Base-by-base conservation (phyloP, 2,329 filamentous ascomycete species). In the Claviceps maximensis region DNA sequence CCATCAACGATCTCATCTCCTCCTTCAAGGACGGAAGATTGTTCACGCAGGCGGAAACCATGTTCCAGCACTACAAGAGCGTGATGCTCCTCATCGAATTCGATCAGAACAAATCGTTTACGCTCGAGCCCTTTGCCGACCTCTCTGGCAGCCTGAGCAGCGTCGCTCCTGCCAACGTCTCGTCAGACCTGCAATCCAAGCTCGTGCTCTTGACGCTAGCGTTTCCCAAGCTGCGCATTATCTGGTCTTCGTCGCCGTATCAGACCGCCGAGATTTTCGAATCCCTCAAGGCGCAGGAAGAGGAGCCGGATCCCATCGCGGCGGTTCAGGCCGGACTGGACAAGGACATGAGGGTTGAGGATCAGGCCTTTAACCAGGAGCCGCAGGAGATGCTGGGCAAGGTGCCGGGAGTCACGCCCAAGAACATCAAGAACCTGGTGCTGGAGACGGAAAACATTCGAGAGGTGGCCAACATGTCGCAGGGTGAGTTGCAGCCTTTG, bases 191-290 rank as follows among this genome's bases (percentile, higher is more conserved):
- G 33, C 93, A 98, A 66, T 85, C 86, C 57, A 93, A 96, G 68
- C 76, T 98, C 47, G 93, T 96, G 13, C 81, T 97, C 46, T 78
- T 98, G 21, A 96, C 90, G 0, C 79, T 98, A 5, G 87, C 91
- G 0, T 98, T 97, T 61, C 93, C 93, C 0, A 82, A 82, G 23
- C 77, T 98, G 49, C 85, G 88, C 58, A 86, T 98, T 60, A 89
- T 98, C 60, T 98, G 93, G 93, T 93, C 87, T 9, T 87, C 82
- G 9, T 89, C 85, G 12, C 91, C 93, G 0, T 95, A 95, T 64
- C 90, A 98, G 67, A 97, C 93, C 0, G 93, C 93, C 1, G 90
- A 97, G 71, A 97, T 98, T 57, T 97, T 98, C 65, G 85, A 90
- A 61, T 84, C 89, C 59, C 78, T 98, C 52, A 98, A 98, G 72